These are phyloP conservation scores for Cryptosporidium muris DNA, from an alignment of 169 alveolate genomes.

Conservation along the genomic window DNA sequence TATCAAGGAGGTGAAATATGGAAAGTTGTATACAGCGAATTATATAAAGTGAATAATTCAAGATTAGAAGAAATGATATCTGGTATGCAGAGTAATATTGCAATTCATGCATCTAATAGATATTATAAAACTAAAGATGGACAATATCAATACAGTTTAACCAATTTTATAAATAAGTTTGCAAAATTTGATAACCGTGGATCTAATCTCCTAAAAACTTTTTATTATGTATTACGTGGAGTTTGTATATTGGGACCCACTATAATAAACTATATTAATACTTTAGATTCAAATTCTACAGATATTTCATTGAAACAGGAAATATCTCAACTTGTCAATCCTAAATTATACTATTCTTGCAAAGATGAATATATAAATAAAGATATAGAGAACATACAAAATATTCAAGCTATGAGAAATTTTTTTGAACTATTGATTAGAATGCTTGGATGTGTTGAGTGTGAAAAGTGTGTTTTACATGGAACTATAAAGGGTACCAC, in stretches of 20 bases:
- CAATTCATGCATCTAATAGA: constrained; percentile 67
- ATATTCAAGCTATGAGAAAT: constrained; percentile 1
- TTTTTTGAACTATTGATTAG: constrained; percentile 43
- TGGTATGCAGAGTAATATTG: constrained; percentile 62
- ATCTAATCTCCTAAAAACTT: constrained; percentile 27
- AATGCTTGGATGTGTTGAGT: constrained; percentile 48
- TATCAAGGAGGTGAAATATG: constrained; percentile 52
- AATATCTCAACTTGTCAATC: constrained; percentile 1
- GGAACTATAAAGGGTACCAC: constrained; percentile 61
- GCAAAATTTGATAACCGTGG: constrained; percentile 53
- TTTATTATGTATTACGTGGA: constrained; percentile 28
- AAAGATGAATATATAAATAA: constrained; percentile 10
- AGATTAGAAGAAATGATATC: constrained; percentile 17
- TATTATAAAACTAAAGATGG: constrained; percentile 23
- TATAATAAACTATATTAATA: constrained; percentile 18
- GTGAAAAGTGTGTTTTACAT: constrained; percentile 66
- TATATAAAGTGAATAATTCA: constrained; percentile 26
- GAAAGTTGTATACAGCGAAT: constrained; percentile 31
- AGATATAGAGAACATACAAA: not conserved
- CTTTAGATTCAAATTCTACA: constrained; percentile 9
- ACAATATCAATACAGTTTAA: constrained; percentile 24
- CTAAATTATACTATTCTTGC: constrained; percentile 33
- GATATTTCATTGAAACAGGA: constrained; percentile 17
- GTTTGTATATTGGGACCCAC: constrained; percentile 38
- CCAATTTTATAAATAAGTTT: constrained; percentile 53